Evolutionary conservation across 768 basidiomycete genomes (phyloP).

Genomic region (Podaxis sp.): DNA sequence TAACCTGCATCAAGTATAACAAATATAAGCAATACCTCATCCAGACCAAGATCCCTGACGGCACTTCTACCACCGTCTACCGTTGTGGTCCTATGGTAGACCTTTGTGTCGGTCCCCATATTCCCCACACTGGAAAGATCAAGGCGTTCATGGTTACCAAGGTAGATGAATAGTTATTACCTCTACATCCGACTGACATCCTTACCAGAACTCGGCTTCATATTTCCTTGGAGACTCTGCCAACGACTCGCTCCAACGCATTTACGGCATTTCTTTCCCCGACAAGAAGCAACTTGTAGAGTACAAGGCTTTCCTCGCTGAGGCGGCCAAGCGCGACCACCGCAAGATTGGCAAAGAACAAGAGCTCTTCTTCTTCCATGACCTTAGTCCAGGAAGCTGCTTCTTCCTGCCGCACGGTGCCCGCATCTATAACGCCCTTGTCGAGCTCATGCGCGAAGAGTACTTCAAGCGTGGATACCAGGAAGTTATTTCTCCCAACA

Average conservation of each 20-base stretch:
- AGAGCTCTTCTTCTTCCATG: constrained; percentile 98
- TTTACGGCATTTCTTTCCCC: constrained; percentile 99
- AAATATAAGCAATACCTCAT: constrained; percentile 98
- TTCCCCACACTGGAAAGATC: constrained; percentile 96
- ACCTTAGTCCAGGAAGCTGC: constrained; percentile 89
- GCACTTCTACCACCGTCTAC: constrained; percentile 95
- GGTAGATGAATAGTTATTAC: constrained; percentile 35
- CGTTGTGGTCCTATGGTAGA: constrained; percentile 99
- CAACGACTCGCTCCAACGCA: constrained; percentile 92
- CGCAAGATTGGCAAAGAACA: constrained; percentile 97
- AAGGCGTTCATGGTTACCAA: constrained; percentile 98
- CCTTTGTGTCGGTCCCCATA: constrained; percentile 94
- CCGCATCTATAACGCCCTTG: constrained; percentile 90
- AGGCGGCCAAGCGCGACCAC: constrained; percentile 98
- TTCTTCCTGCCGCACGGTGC: constrained; percentile 99
- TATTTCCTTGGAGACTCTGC: constrained; percentile 95
- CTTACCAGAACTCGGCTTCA: constrained; percentile 86
- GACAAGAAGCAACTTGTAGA: constrained; percentile 94
- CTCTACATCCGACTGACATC: not conserved
- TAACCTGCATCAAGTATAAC: constrained; percentile 73
- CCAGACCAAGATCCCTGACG: constrained; percentile 93
- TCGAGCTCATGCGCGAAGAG: constrained; percentile 92
- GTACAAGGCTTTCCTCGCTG: constrained; percentile 93
- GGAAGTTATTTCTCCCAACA: constrained; percentile 98
- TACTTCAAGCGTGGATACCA: constrained; percentile 96